Conservation (phyloP, 169 alveolate genomes). For the Plasmodium fragile region DNA sequence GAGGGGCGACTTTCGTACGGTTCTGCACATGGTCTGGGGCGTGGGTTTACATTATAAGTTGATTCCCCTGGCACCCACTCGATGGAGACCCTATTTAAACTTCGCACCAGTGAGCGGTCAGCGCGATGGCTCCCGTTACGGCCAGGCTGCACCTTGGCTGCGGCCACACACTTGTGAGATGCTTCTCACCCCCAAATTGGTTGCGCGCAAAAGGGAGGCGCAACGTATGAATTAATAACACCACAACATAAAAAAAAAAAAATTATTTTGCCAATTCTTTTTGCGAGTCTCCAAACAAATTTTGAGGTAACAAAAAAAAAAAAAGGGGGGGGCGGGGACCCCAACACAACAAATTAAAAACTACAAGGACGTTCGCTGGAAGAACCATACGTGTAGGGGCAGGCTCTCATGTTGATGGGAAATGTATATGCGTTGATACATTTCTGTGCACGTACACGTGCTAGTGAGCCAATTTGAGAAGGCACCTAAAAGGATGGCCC, state of each 20-base stretch:
- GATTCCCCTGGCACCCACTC: background rate
- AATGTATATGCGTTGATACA: background rate
- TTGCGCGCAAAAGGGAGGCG: background rate
- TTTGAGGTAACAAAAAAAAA: background rate
- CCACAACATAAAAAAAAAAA: background rate
- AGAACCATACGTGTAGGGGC: background rate
- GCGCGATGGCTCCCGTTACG: background rate
- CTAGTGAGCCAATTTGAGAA: background rate
- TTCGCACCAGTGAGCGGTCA: background rate
- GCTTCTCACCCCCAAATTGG: background rate
- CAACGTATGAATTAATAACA: background rate
- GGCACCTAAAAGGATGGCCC: background rate
- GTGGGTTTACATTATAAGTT: background rate
- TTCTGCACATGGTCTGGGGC: background rate
- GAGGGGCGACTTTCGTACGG: background rate
- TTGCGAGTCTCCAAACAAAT: background rate
- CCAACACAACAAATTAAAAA: background rate
- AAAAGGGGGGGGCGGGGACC: background rate
- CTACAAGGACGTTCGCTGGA: background rate
- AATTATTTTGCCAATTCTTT: too few species aligned
- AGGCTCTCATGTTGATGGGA: background rate
- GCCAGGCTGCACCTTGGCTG: background rate
- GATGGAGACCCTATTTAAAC: background rate
- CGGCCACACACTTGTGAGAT: background rate
- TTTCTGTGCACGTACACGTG: background rate